Base-by-base conservation (phyloP, 2,329 filamentous ascomycete genomes). In the Aspergillus ochraceoroseus region DNA sequence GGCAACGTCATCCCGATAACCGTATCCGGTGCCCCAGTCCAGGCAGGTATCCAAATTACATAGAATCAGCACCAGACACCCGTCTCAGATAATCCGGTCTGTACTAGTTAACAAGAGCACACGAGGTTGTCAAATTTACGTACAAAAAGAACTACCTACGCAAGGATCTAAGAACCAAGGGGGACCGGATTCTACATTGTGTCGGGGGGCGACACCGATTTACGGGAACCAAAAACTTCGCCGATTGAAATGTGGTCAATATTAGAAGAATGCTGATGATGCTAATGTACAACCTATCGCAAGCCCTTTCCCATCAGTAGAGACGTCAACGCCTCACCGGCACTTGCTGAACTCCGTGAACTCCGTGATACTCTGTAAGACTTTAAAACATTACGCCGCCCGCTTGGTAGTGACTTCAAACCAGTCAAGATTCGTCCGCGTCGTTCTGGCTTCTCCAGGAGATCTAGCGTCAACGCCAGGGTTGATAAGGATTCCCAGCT, bases 401-500 rank as follows among this genome's bases (percentile, higher is more conserved):
- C 56, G 41, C 46, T 47, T 44, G 52, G 47, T 49, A 54, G 41
- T 49, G 55, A 58, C 49, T 50, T 56, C 33, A 49, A 46, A 51
- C 52, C 54, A 43, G 48, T 53, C 37, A 53, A 48, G 33, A 48
- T 47, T 44, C 53, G 54, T 46, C 59, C 56, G 23, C 49, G 51
- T 48, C 53, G 56, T 59, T 58, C 58, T 34, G 63, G 61, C 51
- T 57, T 58, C 46, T 62, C 56, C 45, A 70, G 61, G 54, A 63
- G 61, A 59, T 70, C 59, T 52, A 71, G 68, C 38, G 64, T 63
- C 65, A 65, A 71, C 39, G 60, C 59, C 53, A 70, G 62, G 38
- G 69, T 70, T 54, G 71, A 63, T 41, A 71, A 61, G 51, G 62
- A 67, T 62, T 67, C 65, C 66, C 67, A 70, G 48, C 54, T 56